Conservation (phyloP, 352 stramenopile genomes). For the Phytophthora kernoviae region DNA sequence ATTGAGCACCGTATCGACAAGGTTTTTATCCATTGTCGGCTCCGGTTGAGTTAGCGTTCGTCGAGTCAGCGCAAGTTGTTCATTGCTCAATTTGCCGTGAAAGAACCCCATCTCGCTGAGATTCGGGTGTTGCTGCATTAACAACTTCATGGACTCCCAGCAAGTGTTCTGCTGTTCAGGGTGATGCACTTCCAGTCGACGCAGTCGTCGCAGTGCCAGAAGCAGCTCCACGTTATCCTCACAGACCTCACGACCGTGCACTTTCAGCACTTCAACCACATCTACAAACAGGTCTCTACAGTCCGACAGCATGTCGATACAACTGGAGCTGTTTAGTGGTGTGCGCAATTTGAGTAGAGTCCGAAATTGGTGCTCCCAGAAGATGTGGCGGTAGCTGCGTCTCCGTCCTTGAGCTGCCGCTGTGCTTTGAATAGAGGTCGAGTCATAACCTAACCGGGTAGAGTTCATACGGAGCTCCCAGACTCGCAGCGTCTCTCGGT, state of each 20-base stretch:
- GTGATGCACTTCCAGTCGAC: constrained; percentile 75
- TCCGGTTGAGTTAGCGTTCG: constrained; percentile 22
- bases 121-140: constrained; percentile 38
- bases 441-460: constrained; percentile 12
- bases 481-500: constrained; percentile 38
- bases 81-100: constrained; percentile 64
- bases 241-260: constrained; percentile 70
- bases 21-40: constrained; percentile 9
- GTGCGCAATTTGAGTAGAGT: constrained; percentile 42
- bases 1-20: constrained; percentile 1
- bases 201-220: constrained; percentile 41
- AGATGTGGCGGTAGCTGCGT: constrained; percentile 47
- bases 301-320: constrained; percentile 10
- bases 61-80: constrained; percentile 47
- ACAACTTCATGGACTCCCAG: constrained; percentile 38
- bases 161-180: constrained; percentile 66
- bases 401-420: constrained; percentile 18
- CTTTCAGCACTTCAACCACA: constrained; percentile 59
- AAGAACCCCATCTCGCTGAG: constrained; percentile 71
- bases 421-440: constrained; percentile 21
- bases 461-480: constrained; percentile 35
- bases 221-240: constrained; percentile 53
- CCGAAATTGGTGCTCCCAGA: constrained; percentile 71
- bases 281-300: constrained; percentile 49
- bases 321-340: constrained; percentile 4